These are phyloP conservation scores for Ganoderma leucocontextum DNA, from an alignment of 1,284 basidiomycete genomes.

Conservation along the genomic window DNA sequence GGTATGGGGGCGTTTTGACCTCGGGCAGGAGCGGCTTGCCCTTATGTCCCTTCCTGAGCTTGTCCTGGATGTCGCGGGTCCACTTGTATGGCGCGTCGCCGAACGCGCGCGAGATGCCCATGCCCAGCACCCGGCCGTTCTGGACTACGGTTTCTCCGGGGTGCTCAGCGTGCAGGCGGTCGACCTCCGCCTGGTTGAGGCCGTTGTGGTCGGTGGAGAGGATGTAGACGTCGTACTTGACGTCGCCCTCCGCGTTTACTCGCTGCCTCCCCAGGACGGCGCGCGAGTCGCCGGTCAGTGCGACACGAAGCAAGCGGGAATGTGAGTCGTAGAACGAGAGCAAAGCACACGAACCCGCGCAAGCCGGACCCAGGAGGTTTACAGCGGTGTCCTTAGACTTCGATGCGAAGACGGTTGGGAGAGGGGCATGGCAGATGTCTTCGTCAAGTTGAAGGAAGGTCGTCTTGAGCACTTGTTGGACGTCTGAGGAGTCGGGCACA, in stretches of 20 bases:
- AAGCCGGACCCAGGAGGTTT: conserved; percentile 39
- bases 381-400: conserved; percentile 29
- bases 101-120: conserved; percentile 57
- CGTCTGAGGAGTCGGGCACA: conserved; percentile 21
- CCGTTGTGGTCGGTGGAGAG: conserved; percentile 64
- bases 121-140: conserved; percentile 51
- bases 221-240: conserved; percentile 58
- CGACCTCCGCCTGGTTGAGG: conserved; percentile 48
- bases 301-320: conserved; percentile 52
- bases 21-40: conserved; percentile 39
- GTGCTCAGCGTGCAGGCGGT: conserved; percentile 49
- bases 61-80: conserved; percentile 44
- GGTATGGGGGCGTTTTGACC: conserved; percentile 56
- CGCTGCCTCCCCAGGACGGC: conserved; percentile 64
- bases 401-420: conserved; percentile 34
- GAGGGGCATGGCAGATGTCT: conserved; percentile 38
- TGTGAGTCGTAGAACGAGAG: conserved; percentile 56
- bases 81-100: conserved; percentile 63
- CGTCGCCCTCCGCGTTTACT: conserved; percentile 39
- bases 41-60: conserved; percentile 44
- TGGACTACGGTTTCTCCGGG: conserved; percentile 48
- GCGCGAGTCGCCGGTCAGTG: conserved; percentile 66
- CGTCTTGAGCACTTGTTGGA: conserved; percentile 36
- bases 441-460: conserved; percentile 44
- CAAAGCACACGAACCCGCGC: conserved; percentile 50